Percentiles rank a stretch among this genome's conserved stretches.
phyloP scores from a whole-genome alignment of 2,329 filamentous ascomycete genomes.

The Aureobasidium namibiae region DNA sequence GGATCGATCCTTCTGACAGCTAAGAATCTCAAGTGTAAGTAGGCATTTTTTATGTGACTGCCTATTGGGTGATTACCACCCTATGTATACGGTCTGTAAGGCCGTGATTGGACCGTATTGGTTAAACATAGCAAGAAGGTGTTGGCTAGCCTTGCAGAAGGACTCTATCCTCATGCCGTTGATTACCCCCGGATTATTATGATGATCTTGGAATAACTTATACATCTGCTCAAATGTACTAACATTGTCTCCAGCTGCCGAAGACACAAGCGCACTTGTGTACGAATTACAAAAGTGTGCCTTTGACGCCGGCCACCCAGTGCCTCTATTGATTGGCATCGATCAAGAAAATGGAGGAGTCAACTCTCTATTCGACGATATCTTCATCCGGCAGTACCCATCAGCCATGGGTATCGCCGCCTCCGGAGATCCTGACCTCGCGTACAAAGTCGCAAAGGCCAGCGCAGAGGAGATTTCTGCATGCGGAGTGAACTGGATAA shows the following conservation, averaged over 20 bases:
- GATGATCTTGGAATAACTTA: background rate
- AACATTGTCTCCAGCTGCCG: conserved; percentile 55
- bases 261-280: conserved; percentile 79
- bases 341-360: conserved; percentile 98
- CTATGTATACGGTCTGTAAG: background rate
- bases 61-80: background rate
- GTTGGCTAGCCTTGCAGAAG: conserved; percentile 9
- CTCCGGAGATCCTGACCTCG: conserved; percentile 73
- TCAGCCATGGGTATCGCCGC: conserved; percentile 97
- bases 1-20: conserved; percentile 79
- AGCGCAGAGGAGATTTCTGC: conserved; percentile 88
- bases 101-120: background rate
- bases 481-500: conserved; percentile 90
- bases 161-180: background rate
- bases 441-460: conserved; percentile 84
- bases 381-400: conserved; percentile 92
- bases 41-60: background rate
- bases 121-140: background rate
- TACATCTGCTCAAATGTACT: background rate
- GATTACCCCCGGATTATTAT: background rate
- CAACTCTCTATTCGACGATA: conserved; percentile 92
- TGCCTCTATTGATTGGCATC: conserved; percentile 80
- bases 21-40: conserved; percentile 75
- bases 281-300: conserved; percentile 90
- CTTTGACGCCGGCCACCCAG: conserved; percentile 78